Conservation (phyloP, 768 basidiomycete species). For the Gautieria morchelliformis region DNA sequence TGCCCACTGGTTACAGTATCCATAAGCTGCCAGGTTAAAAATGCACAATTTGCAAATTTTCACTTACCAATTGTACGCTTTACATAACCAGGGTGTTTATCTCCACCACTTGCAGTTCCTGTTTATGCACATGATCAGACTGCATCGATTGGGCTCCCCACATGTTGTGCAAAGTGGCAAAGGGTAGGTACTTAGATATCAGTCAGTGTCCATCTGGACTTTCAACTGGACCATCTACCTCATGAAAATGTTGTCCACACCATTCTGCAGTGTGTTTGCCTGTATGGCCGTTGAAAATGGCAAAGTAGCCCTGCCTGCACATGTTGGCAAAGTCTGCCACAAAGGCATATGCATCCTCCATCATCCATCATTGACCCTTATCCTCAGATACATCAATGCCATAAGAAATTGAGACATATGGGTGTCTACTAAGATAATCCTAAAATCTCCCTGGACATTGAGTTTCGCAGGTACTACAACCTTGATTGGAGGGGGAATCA, state of each 20-base stretch:
- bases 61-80: too few species aligned
- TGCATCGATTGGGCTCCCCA: too few species aligned
- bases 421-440: conserved; percentile 30
- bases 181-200: conserved; percentile 46
- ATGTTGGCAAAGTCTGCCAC: conserved; percentile 88
- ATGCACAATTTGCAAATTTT: too few species aligned
- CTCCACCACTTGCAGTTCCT: too few species aligned
- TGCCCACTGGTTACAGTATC: too few species aligned
- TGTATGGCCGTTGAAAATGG: conserved; percentile 96
- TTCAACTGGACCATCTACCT: conserved; percentile 36
- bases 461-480: conserved; percentile 68
- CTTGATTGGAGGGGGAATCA: conserved; percentile 94
- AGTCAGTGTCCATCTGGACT: not conserved
- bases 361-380: conserved; percentile 81
- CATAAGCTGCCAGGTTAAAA: too few species aligned
- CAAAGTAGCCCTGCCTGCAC: conserved; percentile 95
- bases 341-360: conserved; percentile 98
- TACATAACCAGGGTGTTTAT: too few species aligned
- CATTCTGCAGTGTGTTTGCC: conserved; percentile 98
- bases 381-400: conserved; percentile 76
- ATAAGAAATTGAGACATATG: conserved; percentile 53
- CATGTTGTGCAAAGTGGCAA: too few species aligned
- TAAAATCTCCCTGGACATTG: not conserved
- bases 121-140: too few species aligned
- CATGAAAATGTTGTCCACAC: conserved; percentile 95